Evolutionary conservation across 768 basidiomycete genomes (phyloP), one percentile per base, ranked within the genome.

Genomic region (Antrodiella citrinella): DNA sequence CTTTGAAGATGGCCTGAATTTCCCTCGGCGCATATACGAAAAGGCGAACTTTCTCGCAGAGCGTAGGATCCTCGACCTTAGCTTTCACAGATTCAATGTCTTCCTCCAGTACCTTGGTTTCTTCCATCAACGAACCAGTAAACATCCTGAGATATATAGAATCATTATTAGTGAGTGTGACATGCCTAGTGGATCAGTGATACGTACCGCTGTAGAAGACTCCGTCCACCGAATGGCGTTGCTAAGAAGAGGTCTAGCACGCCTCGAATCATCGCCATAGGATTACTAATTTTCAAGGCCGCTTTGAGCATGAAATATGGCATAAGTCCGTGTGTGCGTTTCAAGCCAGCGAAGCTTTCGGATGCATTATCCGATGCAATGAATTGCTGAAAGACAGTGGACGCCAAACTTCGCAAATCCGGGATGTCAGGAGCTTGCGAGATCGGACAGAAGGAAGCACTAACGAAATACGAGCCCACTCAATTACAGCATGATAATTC

Each of bases 401-500:
- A 95, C 0, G 96, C 96, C 56, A 98, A 72, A 26, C 94, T 98
- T 20, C 11, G 12, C 26, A 43, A 44, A 11, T 24, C 18, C 22
- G n/a, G 26, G 24, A 40, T 38, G 52, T 39, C 48, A 45, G 57
- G 47, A 24, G 30, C 20, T 39, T 50, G 43, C 26, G 44, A 58
- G 21, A 54, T 25, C 23, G 19, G 24, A 25, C 24, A 44, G 30
- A 35, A 44, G 13, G 24, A 22, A 15, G 26, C 15, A 61, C 92
- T 62, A 52, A 95, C 92, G 95, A 95, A 62, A 97, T 96, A 49
- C 94, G 73, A 4, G 88, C 96, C 95, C 96, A 99, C 66, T 98
- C 95, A 4, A 95, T 63, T 43, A 97, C 91, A 38, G 92, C 88
- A 56, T 80, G 75, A 60, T 93, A 97, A 54, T 94, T 90, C 4